Evolutionary conservation across 202 grass and related monocot genomes (phyloP).

Genomic region (Alloteropsis angusta): DNA sequence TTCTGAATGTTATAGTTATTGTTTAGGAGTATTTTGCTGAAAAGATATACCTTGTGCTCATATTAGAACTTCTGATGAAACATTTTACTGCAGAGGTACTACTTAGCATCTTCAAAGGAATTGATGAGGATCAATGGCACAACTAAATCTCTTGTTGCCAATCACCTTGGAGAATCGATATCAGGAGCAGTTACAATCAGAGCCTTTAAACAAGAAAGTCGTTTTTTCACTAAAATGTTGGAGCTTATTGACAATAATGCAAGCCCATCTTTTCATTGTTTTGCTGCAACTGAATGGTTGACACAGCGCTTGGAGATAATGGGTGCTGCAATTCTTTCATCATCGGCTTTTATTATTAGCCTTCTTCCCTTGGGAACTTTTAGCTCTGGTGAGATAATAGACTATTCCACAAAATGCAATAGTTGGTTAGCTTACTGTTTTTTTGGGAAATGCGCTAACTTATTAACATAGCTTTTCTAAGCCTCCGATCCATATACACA

Average conservation of each 20-base stretch:
- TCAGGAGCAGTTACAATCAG: slow-evolving; percentile 62
- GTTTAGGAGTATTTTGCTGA: background rate
- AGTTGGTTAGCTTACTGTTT: too few relatives aligned
- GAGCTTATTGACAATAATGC: slow-evolving; percentile 77
- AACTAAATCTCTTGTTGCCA: slow-evolving; percentile 68
- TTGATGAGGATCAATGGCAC: slow-evolving; percentile 93
- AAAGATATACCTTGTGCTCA: background rate
- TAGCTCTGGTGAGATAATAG: slow-evolving; percentile 62
- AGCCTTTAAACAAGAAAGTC: slow-evolving; percentile 64
- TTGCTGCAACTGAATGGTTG: slow-evolving; percentile 78
- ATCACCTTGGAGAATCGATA: slow-evolving; percentile 78
- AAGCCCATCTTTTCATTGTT: slow-evolving; percentile 58
- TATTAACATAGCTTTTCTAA: background rate
- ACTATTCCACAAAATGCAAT: too few relatives aligned
- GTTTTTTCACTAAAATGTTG: slow-evolving; percentile 66
- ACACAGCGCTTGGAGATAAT: slow-evolving; percentile 73
- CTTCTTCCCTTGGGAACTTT: slow-evolving; percentile 64
- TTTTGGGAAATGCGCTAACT: too few relatives aligned
- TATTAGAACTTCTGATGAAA: background rate
- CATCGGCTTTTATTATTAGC: slow-evolving; percentile 61
- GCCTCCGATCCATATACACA: background rate
- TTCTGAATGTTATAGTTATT: background rate
- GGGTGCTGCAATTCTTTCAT: slow-evolving; percentile 57
- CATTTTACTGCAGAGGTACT: slow-evolving; percentile 53
- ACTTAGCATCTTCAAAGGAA: slow-evolving; percentile 75